Evolutionary conservation across 1,284 basidiomycete species (phyloP).

Genomic region (Ustilago sp.): DNA sequence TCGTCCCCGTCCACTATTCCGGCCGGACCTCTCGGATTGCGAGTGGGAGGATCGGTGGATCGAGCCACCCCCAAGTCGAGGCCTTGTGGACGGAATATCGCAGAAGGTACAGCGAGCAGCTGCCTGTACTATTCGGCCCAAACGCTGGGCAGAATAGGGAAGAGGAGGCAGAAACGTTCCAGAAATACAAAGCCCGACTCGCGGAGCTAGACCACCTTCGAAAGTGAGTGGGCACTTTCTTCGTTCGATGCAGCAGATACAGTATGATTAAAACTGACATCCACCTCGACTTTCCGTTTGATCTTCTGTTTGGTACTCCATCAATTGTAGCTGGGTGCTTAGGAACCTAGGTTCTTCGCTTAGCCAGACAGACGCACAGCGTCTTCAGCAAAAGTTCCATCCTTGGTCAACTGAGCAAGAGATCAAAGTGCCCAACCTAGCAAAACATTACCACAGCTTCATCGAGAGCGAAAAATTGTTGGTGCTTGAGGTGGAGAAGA

Average conservation of each 20-base stretch:
- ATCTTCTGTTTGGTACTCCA: background rate
- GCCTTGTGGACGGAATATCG: background rate
- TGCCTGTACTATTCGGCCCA: background rate
- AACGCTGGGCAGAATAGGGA: background rate
- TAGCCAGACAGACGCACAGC: background rate
- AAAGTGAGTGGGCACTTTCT: background rate
- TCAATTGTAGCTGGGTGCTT: background rate
- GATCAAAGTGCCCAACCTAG: background rate
- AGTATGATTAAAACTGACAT: background rate
- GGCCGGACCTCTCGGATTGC: too few species aligned
- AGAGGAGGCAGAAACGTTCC: background rate
- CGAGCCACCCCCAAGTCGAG: background rate
- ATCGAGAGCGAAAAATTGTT: constrained; percentile 8
- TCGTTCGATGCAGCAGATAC: too few species aligned
- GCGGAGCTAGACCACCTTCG: background rate
- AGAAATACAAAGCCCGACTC: background rate
- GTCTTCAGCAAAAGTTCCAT: background rate
- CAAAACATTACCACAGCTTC: background rate
- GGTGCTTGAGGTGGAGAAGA: constrained; percentile 8
- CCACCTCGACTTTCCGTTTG: background rate
- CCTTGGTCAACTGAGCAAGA: background rate
- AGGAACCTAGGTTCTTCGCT: background rate
- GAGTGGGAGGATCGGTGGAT: too few species aligned
- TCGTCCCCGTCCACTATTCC: too few species aligned
- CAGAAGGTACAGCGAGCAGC: background rate